Percentiles rank a stretch among this genome's conserved stretches.
phyloP scores from a whole-genome alignment of 192 early-diverging fungal species.

The Coemansia sp. region DNA sequence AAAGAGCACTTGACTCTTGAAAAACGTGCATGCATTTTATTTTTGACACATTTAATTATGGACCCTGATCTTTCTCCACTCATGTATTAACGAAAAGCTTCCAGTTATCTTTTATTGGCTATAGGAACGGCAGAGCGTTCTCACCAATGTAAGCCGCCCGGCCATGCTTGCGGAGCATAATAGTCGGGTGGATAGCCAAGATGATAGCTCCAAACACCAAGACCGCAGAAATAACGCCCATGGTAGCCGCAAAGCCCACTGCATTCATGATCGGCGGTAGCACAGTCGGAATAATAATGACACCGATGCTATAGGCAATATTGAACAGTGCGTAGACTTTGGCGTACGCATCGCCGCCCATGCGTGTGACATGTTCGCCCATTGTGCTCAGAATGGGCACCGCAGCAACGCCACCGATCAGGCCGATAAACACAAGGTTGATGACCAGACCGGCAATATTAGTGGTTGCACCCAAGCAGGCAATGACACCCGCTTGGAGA shows the following conservation, averaged over 20 bases:
- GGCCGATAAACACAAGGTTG: constrained; percentile 31
- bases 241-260: constrained; percentile 55
- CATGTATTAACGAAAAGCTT: too few species aligned
- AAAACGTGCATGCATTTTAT: too few species aligned
- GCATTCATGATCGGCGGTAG: constrained; percentile 58
- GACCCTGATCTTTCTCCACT: too few species aligned
- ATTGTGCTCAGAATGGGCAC: constrained; percentile 69
- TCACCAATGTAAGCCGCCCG: constrained; percentile 34
- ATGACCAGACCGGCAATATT: constrained; percentile 44
- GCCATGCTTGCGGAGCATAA: constrained; percentile 29
- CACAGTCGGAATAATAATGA: constrained; percentile 69
- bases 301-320: constrained; percentile 72
- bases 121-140: constrained; percentile 27
- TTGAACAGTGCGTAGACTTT: constrained; percentile 73
- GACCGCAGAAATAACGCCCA: constrained; percentile 46
- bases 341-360: constrained; percentile 59
- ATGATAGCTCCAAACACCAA: constrained; percentile 42
- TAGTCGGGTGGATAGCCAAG: constrained; percentile 31
- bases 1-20: too few species aligned
- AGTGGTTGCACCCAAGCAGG: constrained; percentile 35
- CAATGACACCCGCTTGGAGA: constrained; percentile 47
- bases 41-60: too few species aligned
- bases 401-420: constrained; percentile 24
- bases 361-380: constrained; percentile 62
- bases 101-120: neutral